Evolutionary conservation across 139 green algal species (phyloP).

Genomic region (Diplosphaera chodatii): DNA sequence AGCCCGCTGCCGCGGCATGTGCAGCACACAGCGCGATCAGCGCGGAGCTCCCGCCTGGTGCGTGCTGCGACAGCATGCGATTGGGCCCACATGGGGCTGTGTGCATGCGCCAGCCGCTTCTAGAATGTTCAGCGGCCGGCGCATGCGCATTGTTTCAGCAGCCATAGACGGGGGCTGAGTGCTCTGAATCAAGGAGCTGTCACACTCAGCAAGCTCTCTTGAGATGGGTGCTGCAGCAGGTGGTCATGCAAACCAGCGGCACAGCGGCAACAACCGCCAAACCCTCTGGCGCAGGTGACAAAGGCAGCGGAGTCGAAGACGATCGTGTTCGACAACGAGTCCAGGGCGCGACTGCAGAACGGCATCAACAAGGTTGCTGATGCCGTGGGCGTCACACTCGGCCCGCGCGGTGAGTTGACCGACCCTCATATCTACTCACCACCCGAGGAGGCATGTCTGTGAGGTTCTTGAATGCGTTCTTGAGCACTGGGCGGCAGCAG

Average conservation of each 20-base stretch:
- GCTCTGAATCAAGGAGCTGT: too few species aligned
- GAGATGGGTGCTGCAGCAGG: too few species aligned
- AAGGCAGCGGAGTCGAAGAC: constrained; percentile 84
- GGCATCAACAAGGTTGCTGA: constrained; percentile 99
- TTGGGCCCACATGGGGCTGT: not conserved
- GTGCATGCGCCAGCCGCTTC: not conserved
- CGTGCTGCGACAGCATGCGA: not conserved
- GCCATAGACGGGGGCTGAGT: too few species aligned
- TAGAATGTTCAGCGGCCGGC: not conserved
- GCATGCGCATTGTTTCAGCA: too few species aligned
- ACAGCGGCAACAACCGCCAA: too few species aligned
- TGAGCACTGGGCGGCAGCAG: too few species aligned
- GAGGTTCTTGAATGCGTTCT: too few species aligned
- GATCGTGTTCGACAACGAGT: constrained; percentile 89
- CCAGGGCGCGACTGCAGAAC: constrained; percentile 74
- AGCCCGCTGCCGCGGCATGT: not conserved
- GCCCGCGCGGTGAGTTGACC: constrained; percentile 81
- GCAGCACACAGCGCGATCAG: not conserved
- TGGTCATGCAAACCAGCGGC: too few species aligned
- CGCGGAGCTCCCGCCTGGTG: not conserved
- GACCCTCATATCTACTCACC: too few species aligned
- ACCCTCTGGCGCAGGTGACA: not conserved
- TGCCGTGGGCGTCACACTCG: constrained; percentile 91
- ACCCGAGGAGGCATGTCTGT: too few species aligned
- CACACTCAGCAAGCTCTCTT: too few species aligned